Conservation (phyloP, 1,284 basidiomycete species). For the Anthracocystis panici-leucophaei region DNA sequence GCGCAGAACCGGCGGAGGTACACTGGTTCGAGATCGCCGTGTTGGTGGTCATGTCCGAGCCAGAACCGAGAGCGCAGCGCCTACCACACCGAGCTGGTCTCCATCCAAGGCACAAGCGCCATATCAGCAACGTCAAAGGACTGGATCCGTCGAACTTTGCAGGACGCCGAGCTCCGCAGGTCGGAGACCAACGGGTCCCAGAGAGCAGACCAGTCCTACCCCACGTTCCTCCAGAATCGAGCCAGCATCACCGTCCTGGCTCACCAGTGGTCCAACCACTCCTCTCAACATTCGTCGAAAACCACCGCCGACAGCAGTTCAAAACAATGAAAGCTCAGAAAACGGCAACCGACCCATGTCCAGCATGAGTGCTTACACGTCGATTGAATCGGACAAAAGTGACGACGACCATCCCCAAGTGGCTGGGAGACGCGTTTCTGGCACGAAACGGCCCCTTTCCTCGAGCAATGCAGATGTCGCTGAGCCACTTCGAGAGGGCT, state of each 20-base stretch:
- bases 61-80: slow-evolving; percentile 35
- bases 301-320: slow-evolving; percentile 18
- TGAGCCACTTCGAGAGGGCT: slow-evolving; percentile 10
- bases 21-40: slow-evolving; percentile 4
- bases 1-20: slow-evolving; percentile 9
- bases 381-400: neutral
- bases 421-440: slow-evolving; percentile 23
- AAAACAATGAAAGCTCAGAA: slow-evolving; percentile 1
- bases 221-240: slow-evolving; percentile 7
- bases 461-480: slow-evolving; percentile 10
- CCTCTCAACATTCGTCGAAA: slow-evolving; percentile 48
- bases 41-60: slow-evolving; percentile 20
- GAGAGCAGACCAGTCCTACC: slow-evolving; percentile 30
- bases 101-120: slow-evolving; percentile 18
- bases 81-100: slow-evolving; percentile 23
- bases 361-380: slow-evolving; percentile 19
- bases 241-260: slow-evolving; percentile 22
- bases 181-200: slow-evolving; percentile 49
- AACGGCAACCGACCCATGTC: slow-evolving; percentile 18
- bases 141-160: slow-evolving; percentile 36
- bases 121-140: slow-evolving; percentile 40
- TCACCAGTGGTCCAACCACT: slow-evolving; percentile 27
- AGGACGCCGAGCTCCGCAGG: slow-evolving; percentile 51
- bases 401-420: neutral
- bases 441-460: slow-evolving; percentile 29